Conservation (phyloP, 495 filamentous ascomycete genomes). For the Cercophora samala region DNA sequence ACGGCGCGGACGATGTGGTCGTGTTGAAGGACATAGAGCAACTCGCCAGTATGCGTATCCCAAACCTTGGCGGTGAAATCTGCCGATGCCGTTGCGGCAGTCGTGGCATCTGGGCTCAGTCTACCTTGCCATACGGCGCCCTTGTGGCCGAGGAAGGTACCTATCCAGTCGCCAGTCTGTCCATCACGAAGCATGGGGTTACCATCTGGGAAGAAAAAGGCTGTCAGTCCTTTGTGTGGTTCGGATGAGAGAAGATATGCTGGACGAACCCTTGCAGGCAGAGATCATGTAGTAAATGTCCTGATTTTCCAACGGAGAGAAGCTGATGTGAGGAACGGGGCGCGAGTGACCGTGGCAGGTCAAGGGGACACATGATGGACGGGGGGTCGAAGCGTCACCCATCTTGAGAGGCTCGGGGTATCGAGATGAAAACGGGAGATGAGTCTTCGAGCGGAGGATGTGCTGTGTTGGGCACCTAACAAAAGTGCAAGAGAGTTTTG, state of each 20-base stretch:
- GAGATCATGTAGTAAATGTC: slow-evolving; percentile 92
- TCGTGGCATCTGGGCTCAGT: slow-evolving; percentile 79
- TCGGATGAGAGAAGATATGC: not conserved
- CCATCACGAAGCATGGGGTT: slow-evolving; percentile 98
- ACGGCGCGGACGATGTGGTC: slow-evolving; percentile 92
- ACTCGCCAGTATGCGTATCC: slow-evolving; percentile 94
- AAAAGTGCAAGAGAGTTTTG: not conserved
- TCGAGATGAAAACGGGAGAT: not conserved
- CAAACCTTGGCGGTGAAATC: slow-evolving; percentile 97
- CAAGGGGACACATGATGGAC: slow-evolving; percentile 69
- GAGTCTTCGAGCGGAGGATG: not conserved
- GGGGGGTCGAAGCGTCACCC: slow-evolving; percentile 44
- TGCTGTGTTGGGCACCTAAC: not conserved
- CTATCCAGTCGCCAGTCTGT: slow-evolving; percentile 97
- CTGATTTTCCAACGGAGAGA: slow-evolving; percentile 78
- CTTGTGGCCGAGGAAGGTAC: slow-evolving; percentile 97
- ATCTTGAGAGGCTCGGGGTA: slow-evolving; percentile 30
- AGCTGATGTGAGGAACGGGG: slow-evolving; percentile 90
- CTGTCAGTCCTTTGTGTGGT: slow-evolving; percentile 8
- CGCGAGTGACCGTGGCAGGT: slow-evolving; percentile 97
- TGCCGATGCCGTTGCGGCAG: slow-evolving; percentile 88
- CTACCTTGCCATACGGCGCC: slow-evolving; percentile 95
- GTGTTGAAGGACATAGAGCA: slow-evolving; percentile 81
- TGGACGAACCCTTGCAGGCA: slow-evolving; percentile 83
- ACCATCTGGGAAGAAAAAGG: slow-evolving; percentile 57